Conservation (phyloP, 2,329 filamentous ascomycete species). For the Cladosporium colombiae region DNA sequence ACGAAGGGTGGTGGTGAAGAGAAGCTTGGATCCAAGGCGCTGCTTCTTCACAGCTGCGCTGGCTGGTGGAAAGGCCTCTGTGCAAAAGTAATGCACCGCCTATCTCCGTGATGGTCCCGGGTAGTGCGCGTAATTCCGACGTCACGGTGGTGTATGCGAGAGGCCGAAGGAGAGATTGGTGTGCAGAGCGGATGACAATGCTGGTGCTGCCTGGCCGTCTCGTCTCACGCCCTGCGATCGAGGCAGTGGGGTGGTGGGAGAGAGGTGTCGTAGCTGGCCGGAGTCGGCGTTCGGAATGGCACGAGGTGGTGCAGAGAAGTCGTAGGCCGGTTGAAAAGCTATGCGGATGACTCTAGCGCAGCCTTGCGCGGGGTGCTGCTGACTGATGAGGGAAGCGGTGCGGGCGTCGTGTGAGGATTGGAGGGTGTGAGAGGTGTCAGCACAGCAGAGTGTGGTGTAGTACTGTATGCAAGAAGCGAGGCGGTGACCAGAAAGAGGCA, state of each 20-base stretch:
- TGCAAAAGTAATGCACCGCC: background rate
- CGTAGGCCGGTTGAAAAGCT: constrained; percentile 6
- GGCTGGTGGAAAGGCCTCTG: background rate
- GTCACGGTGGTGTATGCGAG: background rate
- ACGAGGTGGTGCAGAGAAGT: background rate
- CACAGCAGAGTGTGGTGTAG: background rate
- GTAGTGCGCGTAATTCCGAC: constrained; percentile 10
- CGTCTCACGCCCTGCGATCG: background rate
- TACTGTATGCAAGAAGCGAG: background rate
- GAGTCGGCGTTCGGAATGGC: constrained; percentile 7
- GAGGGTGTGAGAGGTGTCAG: background rate
- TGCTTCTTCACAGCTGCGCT: background rate
- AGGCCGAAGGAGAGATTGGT: background rate
- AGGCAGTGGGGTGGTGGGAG: background rate
- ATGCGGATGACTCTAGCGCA: constrained; percentile 15
- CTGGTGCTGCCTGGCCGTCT: background rate
- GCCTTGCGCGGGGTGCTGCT: constrained; percentile 12
- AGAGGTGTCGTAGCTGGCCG: background rate
- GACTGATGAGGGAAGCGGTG: background rate
- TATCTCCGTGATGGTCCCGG: constrained; percentile 7
- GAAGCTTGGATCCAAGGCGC: background rate
- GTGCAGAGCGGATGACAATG: background rate
- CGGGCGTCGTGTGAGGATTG: background rate
- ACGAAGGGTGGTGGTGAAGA: background rate
- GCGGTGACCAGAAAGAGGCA: background rate